These are phyloP conservation scores for Coemansia sp. DNA, from an alignment of 192 early-diverging fungal genomes.

Conservation along the genomic window DNA sequence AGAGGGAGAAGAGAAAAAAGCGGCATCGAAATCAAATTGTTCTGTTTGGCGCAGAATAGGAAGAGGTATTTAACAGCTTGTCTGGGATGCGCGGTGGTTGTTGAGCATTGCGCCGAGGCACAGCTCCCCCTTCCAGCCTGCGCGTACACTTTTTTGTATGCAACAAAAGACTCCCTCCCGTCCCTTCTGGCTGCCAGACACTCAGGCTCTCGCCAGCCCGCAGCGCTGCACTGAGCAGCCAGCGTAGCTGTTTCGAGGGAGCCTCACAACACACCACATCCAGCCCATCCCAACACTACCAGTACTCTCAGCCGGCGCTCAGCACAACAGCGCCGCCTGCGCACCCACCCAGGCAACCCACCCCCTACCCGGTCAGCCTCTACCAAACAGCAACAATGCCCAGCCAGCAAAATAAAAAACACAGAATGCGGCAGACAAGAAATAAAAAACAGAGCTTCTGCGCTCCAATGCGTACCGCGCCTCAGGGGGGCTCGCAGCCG, in stretches of 20 bases:
- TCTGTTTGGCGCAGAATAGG: slow-evolving; percentile 47
- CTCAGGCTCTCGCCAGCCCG: no score
- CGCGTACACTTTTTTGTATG: slow-evolving; percentile 13
- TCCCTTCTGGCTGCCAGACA: slow-evolving; percentile 11
- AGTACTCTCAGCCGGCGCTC: neutral
- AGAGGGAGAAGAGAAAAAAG: slow-evolving; percentile 25
- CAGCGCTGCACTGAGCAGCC: neutral
- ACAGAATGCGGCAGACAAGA: neutral
- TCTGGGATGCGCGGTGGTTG: slow-evolving; percentile 38
- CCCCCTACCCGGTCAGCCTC: neutral
- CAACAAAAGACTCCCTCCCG: slow-evolving; percentile 3
- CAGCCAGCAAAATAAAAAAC: neutral
- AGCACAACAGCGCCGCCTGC: neutral
- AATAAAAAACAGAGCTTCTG: slow-evolving; percentile 1
- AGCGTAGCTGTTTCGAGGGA: slow-evolving; percentile 2
- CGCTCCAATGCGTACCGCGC: neutral
- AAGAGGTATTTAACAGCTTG: slow-evolving; percentile 52
- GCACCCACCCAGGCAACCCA: neutral
- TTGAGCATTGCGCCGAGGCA: slow-evolving; percentile 18
- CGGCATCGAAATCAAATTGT: slow-evolving; percentile 55
- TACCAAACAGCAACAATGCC: neutral
- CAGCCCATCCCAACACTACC: neutral
- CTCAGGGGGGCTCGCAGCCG: neutral
- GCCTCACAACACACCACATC: neutral
- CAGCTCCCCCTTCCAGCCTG: slow-evolving; percentile 28